Evolutionary conservation across 495 filamentous ascomycete genomes (phyloP), one percentile per base, ranked within the genome.

Genomic region (Podospora pseudoanserina): DNA sequence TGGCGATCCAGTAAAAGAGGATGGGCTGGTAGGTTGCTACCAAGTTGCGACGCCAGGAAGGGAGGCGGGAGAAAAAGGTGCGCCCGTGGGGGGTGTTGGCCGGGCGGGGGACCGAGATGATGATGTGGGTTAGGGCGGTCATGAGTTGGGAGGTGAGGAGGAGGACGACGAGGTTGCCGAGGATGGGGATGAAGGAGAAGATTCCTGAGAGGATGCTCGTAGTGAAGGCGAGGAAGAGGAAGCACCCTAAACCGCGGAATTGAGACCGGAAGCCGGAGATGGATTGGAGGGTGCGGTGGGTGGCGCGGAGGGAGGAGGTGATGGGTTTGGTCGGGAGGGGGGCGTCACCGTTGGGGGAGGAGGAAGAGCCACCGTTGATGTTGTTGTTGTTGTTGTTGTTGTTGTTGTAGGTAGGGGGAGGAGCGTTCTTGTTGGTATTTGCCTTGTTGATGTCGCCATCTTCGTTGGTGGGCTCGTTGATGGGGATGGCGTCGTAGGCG

Each of bases 91-190:
- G 80, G 5, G 71, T 62, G 15, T 16, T 16, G 39, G 39, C 39
- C 2, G 39, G 39, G 7, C 39, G 7, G 39, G 39, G 39, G 39
- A 0, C 6, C 39, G 81, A 78, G 73, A 83, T 81, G 71, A 84
- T 72, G 56, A 81, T 76, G 70, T 84, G 82, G 1, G 79, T 79
- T 80, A 80, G 81, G 62, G 74, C 76, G 18, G 82, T 76, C 67
- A 68, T 67, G 53, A 82, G 72, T 58, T 82, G 81, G 26, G 76
- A 70, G 6, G 79, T 68, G 30, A 74, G 70, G 13, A 84, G 61
- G 9, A 75, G 70, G 32, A 76, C 73, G 34, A 79, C 26, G 19
- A 81, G 76, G 23, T 66, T 67, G 60, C 73, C 81, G 69, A 83
- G 67, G 57, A 58, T 15, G 20, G 70, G 63, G 30, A 80, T 62